These are phyloP conservation scores for Penicillium sp. DNA, from an alignment of 2,329 filamentous ascomycete genomes.

Conservation along the genomic window DNA sequence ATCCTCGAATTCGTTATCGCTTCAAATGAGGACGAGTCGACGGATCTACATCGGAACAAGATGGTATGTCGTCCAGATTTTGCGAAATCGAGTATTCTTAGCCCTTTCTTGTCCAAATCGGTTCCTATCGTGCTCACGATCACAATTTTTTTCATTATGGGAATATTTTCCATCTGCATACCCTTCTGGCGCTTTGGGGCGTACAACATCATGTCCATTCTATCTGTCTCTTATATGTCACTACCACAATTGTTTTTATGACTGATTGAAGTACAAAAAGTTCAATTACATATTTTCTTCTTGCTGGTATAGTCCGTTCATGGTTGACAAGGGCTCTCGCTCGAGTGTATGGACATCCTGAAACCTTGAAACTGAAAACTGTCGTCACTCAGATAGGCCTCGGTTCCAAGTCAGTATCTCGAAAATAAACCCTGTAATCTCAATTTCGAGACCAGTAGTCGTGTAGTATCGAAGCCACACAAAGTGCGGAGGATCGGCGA, in stretches of 20 bases:
- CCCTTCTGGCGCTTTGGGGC: slow-evolving; percentile 23
- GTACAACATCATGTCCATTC: slow-evolving; percentile 11
- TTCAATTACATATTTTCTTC: slow-evolving; percentile 11
- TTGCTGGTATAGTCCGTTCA: slow-evolving; percentile 10
- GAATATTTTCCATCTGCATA: slow-evolving; percentile 19
- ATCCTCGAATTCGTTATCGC: not conserved
- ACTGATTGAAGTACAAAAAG: slow-evolving; percentile 23
- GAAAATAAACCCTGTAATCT: too few relatives aligned
- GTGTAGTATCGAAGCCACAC: too few relatives aligned
- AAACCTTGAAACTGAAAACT: too few relatives aligned
- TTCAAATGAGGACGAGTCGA: not conserved
- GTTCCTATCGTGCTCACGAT: not conserved
- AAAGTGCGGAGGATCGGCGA: too few relatives aligned
- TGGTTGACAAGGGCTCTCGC: too few relatives aligned
- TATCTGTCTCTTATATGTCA: slow-evolving; percentile 8
- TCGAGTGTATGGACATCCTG: too few relatives aligned
- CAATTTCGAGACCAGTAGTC: too few relatives aligned
- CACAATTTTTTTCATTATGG: not conserved
- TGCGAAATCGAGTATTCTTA: not conserved
- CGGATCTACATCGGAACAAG: not conserved
- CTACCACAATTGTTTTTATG: slow-evolving; percentile 12
- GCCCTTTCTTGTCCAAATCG: not conserved
- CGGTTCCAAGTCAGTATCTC: too few relatives aligned
- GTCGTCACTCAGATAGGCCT: not conserved
- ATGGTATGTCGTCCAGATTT: not conserved